These are phyloP conservation scores for Daldinia decipiens DNA, from an alignment of 495 filamentous ascomycete genomes.

Conservation along the genomic window DNA sequence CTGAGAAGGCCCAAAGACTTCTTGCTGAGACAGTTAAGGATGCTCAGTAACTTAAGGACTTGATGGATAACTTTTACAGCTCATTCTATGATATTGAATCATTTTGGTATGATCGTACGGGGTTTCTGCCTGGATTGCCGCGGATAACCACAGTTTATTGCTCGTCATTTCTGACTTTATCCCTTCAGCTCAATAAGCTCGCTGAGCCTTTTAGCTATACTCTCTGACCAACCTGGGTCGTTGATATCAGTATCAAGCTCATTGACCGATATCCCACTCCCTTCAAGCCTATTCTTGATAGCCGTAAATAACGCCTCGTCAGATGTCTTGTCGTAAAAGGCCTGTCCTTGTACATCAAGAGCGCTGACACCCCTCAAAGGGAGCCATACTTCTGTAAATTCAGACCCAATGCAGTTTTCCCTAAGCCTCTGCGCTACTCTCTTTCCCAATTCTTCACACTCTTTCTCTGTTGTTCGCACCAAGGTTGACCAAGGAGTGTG, in stretches of 20 bases:
- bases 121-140: not conserved
- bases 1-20: slow-evolving; percentile 34
- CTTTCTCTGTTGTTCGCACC: slow-evolving; percentile 66
- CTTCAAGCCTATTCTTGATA: slow-evolving; percentile 52
- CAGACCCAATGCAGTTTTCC: slow-evolving; percentile 46
- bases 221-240: slow-evolving; percentile 53
- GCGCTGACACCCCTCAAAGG: slow-evolving; percentile 62
- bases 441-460: slow-evolving; percentile 62
- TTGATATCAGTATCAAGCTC: slow-evolving; percentile 56
- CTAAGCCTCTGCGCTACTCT: slow-evolving; percentile 65
- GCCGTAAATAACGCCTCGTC: slow-evolving; percentile 56
- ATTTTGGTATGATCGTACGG: too few species aligned
- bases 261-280: slow-evolving; percentile 47
- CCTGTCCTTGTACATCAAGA: slow-evolving; percentile 49
- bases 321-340: slow-evolving; percentile 50
- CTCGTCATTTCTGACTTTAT: not conserved
- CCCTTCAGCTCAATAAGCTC: slow-evolving; percentile 33
- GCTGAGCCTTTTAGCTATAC: slow-evolving; percentile 44
- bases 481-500: slow-evolving; percentile 75
- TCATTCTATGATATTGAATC: not conserved
- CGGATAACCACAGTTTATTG: not conserved
- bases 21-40: slow-evolving; percentile 29
- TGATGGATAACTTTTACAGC: not conserved
- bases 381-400: slow-evolving; percentile 64
- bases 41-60: slow-evolving; percentile 10